phyloP scores from a whole-genome alignment of 768 basidiomycete species.

The Suillus variegatus region DNA sequence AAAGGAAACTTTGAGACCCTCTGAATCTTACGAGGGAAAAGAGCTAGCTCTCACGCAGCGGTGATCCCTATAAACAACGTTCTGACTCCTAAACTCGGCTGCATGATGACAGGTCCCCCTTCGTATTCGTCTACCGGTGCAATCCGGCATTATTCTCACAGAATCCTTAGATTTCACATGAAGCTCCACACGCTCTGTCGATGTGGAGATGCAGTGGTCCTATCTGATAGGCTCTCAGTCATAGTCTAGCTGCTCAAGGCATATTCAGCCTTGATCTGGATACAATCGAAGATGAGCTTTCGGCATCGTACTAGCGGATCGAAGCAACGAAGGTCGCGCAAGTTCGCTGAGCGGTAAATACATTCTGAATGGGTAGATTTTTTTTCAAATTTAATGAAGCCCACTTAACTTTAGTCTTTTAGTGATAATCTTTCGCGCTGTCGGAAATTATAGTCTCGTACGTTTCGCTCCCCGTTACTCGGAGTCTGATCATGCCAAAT shows the following conservation, averaged over 20 bases:
- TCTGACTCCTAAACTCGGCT: constrained; percentile 9
- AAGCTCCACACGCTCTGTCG: background rate
- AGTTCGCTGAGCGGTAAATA: background rate
- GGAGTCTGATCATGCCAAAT: background rate
- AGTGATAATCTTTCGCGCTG: constrained; percentile 1
- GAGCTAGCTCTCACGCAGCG: constrained; percentile 4
- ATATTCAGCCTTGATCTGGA: background rate
- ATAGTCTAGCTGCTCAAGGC: background rate
- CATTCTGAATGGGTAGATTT: background rate
- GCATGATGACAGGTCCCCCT: background rate
- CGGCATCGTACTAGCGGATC: background rate
- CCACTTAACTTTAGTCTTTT: constrained; percentile 10
- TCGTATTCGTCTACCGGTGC: background rate
- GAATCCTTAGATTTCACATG: background rate
- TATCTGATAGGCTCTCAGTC: background rate
- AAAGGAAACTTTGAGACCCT: background rate
- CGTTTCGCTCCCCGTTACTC: constrained; percentile 2
- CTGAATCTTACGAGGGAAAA: constrained; percentile 1
- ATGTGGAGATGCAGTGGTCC: background rate
- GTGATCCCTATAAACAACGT: constrained; percentile 7
- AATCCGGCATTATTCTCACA: background rate
- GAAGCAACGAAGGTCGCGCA: background rate
- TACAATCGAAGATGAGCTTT: background rate
- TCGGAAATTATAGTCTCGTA: constrained; percentile 3
- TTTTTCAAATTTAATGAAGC: constrained; percentile 6